Evolutionary conservation across 2,329 filamentous ascomycete species (phyloP).

Genomic region (Fusarium metavorans): DNA sequence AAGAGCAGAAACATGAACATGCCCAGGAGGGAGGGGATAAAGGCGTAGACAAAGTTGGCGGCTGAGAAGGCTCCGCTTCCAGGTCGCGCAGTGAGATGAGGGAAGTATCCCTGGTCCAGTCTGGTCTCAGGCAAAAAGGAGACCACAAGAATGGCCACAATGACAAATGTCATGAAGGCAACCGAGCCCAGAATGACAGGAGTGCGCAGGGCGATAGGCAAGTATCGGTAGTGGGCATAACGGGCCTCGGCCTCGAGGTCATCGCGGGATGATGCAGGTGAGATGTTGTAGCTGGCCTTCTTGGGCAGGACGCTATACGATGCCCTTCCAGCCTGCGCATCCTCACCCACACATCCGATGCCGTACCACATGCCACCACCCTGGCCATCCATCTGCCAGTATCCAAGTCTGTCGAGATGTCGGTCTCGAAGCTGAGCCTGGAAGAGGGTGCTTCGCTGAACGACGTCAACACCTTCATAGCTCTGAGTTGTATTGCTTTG

Average conservation of each 20-base stretch:
- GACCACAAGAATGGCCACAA: slow-evolving; percentile 79
- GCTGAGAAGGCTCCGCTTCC: slow-evolving; percentile 78
- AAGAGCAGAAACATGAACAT: slow-evolving; percentile 75
- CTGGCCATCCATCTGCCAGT: slow-evolving; percentile 80
- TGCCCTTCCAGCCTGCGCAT: slow-evolving; percentile 37
- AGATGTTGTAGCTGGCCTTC: slow-evolving; percentile 47
- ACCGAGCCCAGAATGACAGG: slow-evolving; percentile 74
- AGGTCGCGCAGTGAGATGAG: slow-evolving; percentile 72
- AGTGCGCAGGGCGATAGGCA: slow-evolving; percentile 82
- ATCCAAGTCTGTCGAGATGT: slow-evolving; percentile 80
- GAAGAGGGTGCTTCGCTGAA: slow-evolving; percentile 64
- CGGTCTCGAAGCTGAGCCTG: slow-evolving; percentile 64
- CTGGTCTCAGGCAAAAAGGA: slow-evolving; percentile 80
- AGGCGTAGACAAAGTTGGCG: slow-evolving; percentile 89
- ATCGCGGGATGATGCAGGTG: slow-evolving; percentile 47
- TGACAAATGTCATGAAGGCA: slow-evolving; percentile 68
- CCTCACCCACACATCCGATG: slow-evolving; percentile 67
- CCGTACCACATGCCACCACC: slow-evolving; percentile 80
- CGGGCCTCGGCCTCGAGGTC: slow-evolving; percentile 44
- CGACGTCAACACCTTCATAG: slow-evolving; percentile 75
- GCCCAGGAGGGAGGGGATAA: slow-evolving; percentile 77
- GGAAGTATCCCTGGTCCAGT: slow-evolving; percentile 77
- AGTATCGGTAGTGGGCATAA: slow-evolving; percentile 66
- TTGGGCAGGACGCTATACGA: slow-evolving; percentile 44
- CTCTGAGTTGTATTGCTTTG: slow-evolving; percentile 82